These are phyloP conservation scores for Pythium rishiriense DNA, from an alignment of 352 stramenopile genomes.

Conservation along the genomic window DNA sequence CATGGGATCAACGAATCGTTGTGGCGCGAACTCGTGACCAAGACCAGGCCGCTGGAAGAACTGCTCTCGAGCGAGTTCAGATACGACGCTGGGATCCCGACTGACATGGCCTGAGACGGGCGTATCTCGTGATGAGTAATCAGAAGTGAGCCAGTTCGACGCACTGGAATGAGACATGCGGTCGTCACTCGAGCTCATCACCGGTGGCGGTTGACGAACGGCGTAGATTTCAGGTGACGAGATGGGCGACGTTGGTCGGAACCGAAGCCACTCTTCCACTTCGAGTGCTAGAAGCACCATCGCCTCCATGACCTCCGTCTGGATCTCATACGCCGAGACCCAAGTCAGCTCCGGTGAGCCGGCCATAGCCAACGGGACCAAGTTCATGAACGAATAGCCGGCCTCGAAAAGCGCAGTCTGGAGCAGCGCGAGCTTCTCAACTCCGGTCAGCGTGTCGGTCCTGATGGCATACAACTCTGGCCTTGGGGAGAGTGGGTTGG, in stretches of 20 bases:
- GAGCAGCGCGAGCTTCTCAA: slow-evolving; percentile 1
- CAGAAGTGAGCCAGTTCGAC: no score
- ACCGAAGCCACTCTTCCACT: slow-evolving; percentile 6
- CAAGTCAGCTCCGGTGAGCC: background rate
- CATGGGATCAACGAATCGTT: background rate
- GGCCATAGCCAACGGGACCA: background rate
- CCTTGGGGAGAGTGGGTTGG: background rate
- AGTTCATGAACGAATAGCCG: slow-evolving; percentile 16
- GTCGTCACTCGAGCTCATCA: no score
- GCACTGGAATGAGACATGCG: no score
- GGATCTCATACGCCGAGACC: background rate
- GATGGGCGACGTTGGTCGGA: background rate
- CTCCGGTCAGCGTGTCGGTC: background rate
- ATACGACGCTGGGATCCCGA: no score
- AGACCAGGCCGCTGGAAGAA: no score
- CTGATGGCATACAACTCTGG: background rate
- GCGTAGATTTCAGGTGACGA: background rate
- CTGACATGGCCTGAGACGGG: no score
- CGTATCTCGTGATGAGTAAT: no score
- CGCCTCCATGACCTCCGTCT: background rate
- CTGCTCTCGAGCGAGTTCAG: no score
- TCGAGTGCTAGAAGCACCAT: background rate
- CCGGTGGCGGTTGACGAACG: background rate
- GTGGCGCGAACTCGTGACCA: background rate
- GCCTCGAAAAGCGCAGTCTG: slow-evolving; percentile 3